Percentiles rank a stretch among this genome's conserved stretches.
Conservation (phyloP, 352 stramenopile genomes). For the Phytophthora melonis region DNA sequence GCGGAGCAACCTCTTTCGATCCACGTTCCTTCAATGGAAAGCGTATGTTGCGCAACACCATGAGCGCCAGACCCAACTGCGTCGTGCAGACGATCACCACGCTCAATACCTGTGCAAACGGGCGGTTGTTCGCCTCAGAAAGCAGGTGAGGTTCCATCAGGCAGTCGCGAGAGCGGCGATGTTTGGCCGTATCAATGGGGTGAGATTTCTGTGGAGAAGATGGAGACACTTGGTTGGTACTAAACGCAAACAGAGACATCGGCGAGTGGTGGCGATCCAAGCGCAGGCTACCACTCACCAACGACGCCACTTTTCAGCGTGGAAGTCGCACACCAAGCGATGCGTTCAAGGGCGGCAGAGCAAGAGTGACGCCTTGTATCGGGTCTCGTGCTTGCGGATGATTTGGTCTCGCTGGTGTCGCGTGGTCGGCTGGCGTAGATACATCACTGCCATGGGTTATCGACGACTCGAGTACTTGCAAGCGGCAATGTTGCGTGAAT, state of each 20-base stretch:
- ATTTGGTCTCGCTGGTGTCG: conserved; percentile 37
- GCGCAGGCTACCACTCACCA: conserved; percentile 3
- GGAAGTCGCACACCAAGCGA: conserved; percentile 20
- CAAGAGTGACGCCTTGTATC: conserved; percentile 35
- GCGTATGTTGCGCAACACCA: conserved; percentile 14
- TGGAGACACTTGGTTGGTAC: conserved; percentile 24
- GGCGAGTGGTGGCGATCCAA: conserved; percentile 1
- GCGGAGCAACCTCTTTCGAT: conserved; percentile 32
- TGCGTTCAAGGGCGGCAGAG: conserved; percentile 7
- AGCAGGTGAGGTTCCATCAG: conserved; percentile 12
- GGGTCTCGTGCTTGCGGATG: conserved; percentile 23
- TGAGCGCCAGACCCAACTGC: conserved; percentile 1
- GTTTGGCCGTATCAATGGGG: conserved; percentile 14
- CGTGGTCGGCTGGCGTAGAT: conserved; percentile 21
- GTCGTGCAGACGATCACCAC: conserved; percentile 25
- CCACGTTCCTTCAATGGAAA: conserved; percentile 44
- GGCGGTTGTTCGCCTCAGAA: conserved; percentile 16
- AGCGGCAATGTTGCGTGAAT: conserved; percentile 11
- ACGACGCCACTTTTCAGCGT: conserved; percentile 22
- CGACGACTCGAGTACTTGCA: conserved; percentile 13
- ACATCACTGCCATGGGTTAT: conserved; percentile 9
- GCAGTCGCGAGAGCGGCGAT: conserved; percentile 13
- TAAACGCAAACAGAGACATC: background rate
- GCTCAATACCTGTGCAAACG: conserved; percentile 14
- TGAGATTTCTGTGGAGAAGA: conserved; percentile 1